Evolutionary conservation across 352 stramenopile genomes (phyloP).

Genomic region (Phytopythium helicoides): DNA sequence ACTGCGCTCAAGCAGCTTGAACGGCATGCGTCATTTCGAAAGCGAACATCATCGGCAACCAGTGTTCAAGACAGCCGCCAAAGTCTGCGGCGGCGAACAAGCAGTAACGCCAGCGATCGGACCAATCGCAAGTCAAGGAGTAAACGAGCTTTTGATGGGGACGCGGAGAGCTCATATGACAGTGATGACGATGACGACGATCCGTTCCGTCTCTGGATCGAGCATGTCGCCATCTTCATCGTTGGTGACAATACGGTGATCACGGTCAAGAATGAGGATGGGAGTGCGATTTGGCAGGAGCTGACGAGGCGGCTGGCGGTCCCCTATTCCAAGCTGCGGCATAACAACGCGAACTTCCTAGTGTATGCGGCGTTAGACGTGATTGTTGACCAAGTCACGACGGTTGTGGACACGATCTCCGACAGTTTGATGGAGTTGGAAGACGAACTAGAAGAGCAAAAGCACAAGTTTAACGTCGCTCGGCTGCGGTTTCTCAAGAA

Average conservation of each 20-base stretch:
- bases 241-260: slow-evolving; percentile 83
- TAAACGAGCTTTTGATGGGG: neutral
- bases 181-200: slow-evolving; percentile 43
- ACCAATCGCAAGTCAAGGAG: neutral
- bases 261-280: slow-evolving; percentile 72
- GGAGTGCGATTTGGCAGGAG: slow-evolving; percentile 69
- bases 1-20: slow-evolving; percentile 31
- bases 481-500: slow-evolving; percentile 72
- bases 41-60: slow-evolving; percentile 3
- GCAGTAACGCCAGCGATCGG: slow-evolving; percentile 1
- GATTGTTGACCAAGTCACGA: slow-evolving; percentile 83
- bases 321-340: slow-evolving; percentile 86
- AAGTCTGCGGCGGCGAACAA: neutral
- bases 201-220: slow-evolving; percentile 74
- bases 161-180: neutral
- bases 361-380: slow-evolving; percentile 86
- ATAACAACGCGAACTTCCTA: slow-evolving; percentile 88
- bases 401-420: slow-evolving; percentile 72
- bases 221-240: slow-evolving; percentile 83
- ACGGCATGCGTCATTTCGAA: slow-evolving; percentile 23
- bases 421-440: slow-evolving; percentile 79
- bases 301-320: slow-evolving; percentile 72
- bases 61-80: neutral
- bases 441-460: slow-evolving; percentile 57
- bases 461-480: slow-evolving; percentile 75